These are phyloP conservation scores for Lentinula sp. DNA, from an alignment of 768 basidiomycete species.

Conservation along the genomic window DNA sequence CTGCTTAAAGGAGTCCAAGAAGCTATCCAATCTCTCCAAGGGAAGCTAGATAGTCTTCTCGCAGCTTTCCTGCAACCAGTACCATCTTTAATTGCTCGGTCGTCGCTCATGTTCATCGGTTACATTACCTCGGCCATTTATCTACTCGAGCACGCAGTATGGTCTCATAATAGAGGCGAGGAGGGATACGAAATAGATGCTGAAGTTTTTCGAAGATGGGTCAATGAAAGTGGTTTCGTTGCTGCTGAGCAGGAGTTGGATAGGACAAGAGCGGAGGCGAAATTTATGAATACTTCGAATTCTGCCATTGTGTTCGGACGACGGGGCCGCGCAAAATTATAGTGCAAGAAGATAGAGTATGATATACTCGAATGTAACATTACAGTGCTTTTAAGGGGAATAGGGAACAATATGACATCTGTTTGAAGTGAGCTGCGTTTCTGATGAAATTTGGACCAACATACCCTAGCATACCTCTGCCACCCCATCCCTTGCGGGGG, in stretches of 20 bases:
- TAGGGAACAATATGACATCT: conserved; percentile 64
- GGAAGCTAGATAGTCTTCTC: conserved; percentile 33
- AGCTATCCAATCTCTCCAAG: conserved; percentile 26
- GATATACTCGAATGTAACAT: neutral
- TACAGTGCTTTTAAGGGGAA: conserved; percentile 11
- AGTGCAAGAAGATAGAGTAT: neutral
- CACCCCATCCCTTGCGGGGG: conserved; percentile 80
- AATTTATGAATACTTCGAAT: neutral
- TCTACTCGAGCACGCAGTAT: conserved; percentile 66
- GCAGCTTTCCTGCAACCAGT: conserved; percentile 34
- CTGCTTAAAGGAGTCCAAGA: conserved; percentile 22
- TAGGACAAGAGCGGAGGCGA: conserved; percentile 8
- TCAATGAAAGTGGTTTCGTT: conserved; percentile 31
- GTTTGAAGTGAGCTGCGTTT: conserved; percentile 4
- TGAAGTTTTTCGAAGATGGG: conserved; percentile 17
- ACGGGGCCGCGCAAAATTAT: neutral
- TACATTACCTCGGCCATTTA: conserved; percentile 46
- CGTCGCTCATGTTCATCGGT: conserved; percentile 54
- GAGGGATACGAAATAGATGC: conserved; percentile 15
- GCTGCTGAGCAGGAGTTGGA: conserved; percentile 31
- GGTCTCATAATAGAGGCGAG: conserved; percentile 33
- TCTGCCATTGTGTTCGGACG: neutral
- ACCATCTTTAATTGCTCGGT: conserved; percentile 45
- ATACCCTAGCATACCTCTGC: conserved; percentile 79
- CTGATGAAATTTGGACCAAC: conserved; percentile 13